These are phyloP conservation scores for Carex parvula DNA, from an alignment of 176 grass and related monocot species.

Conservation along the genomic window DNA sequence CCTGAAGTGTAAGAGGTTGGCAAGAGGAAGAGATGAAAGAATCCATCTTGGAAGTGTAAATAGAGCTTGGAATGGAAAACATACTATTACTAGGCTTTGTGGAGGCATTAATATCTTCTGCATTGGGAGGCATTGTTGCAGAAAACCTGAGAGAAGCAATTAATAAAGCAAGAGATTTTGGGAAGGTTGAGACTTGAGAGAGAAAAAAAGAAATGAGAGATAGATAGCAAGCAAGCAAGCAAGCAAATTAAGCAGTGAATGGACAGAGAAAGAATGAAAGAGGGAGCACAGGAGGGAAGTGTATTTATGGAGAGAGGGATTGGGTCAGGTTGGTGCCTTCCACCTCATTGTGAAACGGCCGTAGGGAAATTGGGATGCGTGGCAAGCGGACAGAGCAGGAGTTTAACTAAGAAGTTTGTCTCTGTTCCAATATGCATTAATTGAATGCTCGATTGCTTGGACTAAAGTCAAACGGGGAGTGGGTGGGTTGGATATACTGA, in stretches of 20 bases:
- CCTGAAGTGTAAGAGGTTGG: conserved; percentile 72
- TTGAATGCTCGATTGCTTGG: neutral
- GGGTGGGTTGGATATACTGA: no score
- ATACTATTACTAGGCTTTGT: neutral
- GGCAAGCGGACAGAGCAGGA: conserved; percentile 37
- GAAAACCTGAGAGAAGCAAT: neutral
- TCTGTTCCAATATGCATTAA: conserved; percentile 3
- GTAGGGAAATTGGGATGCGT: conserved; percentile 37
- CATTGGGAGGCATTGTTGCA: conserved; percentile 66
- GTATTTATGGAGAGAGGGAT: neutral
- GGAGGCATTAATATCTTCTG: conserved; percentile 14
- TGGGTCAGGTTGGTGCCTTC: neutral
- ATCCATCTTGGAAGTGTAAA: conserved; percentile 50
- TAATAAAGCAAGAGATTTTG: neutral
- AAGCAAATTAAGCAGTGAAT: neutral
- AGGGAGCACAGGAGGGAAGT: neutral
- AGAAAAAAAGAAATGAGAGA: no score
- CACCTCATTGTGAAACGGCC: conserved; percentile 52
- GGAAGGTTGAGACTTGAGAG: neutral
- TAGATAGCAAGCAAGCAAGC: neutral
- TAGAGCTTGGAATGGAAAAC: neutral
- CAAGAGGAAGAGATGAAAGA: conserved; percentile 61
- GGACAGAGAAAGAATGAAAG: neutral
- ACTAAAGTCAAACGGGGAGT: neutral
- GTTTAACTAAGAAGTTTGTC: conserved; percentile 11